Conservation (phyloP, 164 flowering plant species). For the Liquidambar formosana region DNA sequence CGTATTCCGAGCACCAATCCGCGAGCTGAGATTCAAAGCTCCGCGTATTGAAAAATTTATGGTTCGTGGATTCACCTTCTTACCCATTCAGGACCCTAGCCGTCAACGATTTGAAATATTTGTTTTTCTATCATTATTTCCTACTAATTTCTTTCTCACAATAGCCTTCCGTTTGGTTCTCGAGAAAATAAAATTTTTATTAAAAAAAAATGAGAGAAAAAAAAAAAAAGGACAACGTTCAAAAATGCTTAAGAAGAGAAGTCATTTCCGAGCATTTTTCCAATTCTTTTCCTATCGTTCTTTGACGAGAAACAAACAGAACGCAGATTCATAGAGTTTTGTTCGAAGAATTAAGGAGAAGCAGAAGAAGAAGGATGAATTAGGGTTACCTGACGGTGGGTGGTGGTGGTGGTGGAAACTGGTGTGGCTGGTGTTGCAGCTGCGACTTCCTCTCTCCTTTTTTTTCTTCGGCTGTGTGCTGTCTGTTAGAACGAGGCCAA, state of each 20-base stretch:
- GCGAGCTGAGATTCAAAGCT: not conserved
- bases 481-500: no score
- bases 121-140: not conserved
- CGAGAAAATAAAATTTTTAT: no score
- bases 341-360: not conserved
- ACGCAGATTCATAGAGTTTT: not conserved
- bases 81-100: not conserved
- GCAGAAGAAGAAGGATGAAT: not conserved
- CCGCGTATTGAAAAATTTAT: not conserved
- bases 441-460: not conserved
- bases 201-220: no score
- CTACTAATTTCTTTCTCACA: not conserved
- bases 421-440: not conserved
- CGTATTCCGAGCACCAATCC: not conserved
- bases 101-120: not conserved
- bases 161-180: not conserved
- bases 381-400: not conserved
- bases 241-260: not conserved
- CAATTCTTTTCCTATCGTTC: not conserved
- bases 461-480: not conserved
- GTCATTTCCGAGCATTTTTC: not conserved
- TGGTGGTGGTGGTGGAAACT: not conserved
- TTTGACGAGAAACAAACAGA: conserved; percentile 1
- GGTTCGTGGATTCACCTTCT: not conserved
- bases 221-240: not conserved